Base-by-base conservation (phyloP, 768 basidiomycete genomes). In the Sistotremastrum suecicum region DNA sequence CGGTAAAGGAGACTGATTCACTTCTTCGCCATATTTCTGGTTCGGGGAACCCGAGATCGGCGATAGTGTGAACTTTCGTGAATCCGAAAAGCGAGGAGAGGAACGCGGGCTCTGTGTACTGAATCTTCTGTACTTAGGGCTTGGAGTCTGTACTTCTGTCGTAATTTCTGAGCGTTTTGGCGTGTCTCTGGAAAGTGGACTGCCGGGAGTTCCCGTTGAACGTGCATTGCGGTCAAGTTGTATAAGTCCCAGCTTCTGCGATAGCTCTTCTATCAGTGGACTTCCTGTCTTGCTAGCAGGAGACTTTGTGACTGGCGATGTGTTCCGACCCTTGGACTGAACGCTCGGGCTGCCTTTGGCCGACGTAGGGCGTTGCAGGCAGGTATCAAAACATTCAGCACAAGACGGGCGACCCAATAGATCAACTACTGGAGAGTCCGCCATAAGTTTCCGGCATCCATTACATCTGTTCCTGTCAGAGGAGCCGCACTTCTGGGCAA, bases 371-470 rank as follows among this genome's bases (percentile, higher is more conserved):
- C 76, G 66, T 48, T 71, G 75, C 41, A 87, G 66, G 56, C 83
- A 86, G 36, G 58, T 76, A 49, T 86, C 87, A 53, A 90, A 89
- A 54, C 87, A 90, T 37, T 80, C 80, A 5, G 70, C 65, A 53
- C 87, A 90, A 37, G 78, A 83, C 7, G 87, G 87, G 33, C 74
- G 71, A 3, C 87, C 87, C 8, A 85, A 63, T n/a, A 90, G 63
- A 59, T 89, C 87, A 33, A 89, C 80, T 75, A 86, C 78, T 0
- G 87, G 87, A 2, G 64, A 63, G 51, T 80, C 72, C 5, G 83
- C 79, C 33, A 89, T 78, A 50, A 78, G 72, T 62, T 75, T 82
- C 58, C 65, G 69, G 56, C 87, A 90, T 4, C 75, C 77, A 10
- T 71, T 67, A 55, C 87, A 90, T 50, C 20, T 20, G 20, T 20